Base-by-base conservation (phyloP, 441 rosid genomes). In the Erodium moschatum region DNA sequence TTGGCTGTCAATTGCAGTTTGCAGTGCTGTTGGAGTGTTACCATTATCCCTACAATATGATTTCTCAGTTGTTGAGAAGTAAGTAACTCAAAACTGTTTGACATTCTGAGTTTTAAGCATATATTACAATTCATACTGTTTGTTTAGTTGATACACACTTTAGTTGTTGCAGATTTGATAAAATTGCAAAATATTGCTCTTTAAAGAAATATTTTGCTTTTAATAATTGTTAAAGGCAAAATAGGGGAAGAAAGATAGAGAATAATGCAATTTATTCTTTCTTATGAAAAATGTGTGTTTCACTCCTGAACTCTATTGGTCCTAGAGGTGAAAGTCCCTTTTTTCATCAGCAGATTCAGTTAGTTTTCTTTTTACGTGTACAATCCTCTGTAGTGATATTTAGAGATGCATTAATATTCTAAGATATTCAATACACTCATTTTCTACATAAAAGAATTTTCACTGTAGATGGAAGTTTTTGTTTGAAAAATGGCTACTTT, bases 1-100 rank as follows among this genome's bases (percentile, higher is more conserved):
- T 66, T 74, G 29, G 76, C 33, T 67, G 64, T 67, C 73, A 70
- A 50, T 73, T 78, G 79, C 90, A 93, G 98, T 93, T 79, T 93
- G 96, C 89, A 91, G 98, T 85, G 98, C 98, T 73, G 98, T 93
- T 70, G 98, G 98, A 15, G 87, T 89, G 75, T 79, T 91, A 82
- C 98, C 97, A 61, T 73, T 89, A 74, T 93, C 96, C 70, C 90
- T 93, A 65, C 97, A 91, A 74, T 93, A 93, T 77, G 96, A 97
- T 67, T 93, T 89, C 80, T 67, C 91, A 13, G 82, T 87, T 71
- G 87, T 89, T 74, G 95, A 93, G 80, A 91, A 88, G 97, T 93
- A 89, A 71, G 97, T 82, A 76, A 19, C 82, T 79, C 77, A 70
- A 67, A 63, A 24, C 70, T 66, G 8, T 18, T 66, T 71, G 63